Base-by-base conservation (phyloP, 2,329 filamentous ascomycete genomes). In the Fusarium drepaniforme region DNA sequence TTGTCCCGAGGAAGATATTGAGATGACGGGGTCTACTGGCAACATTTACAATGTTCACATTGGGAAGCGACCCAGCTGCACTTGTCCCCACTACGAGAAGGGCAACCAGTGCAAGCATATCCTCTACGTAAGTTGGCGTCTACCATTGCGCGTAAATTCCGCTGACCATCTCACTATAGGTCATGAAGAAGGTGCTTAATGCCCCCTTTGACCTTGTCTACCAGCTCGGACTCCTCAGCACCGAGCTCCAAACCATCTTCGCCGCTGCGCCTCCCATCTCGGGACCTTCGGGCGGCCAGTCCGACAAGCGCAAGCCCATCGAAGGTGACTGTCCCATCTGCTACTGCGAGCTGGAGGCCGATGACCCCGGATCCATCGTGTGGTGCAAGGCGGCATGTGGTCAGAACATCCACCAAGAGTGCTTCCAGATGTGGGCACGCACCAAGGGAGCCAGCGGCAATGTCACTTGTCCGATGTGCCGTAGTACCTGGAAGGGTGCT, bases 91-190 rank as follows among this genome's bases (percentile, higher is more conserved):
- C 67, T 86, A 85, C 1, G 75, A 69, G 30, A 85, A 85, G 38
- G 88, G 89, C 0, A 86, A 89, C 37, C 89, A 91, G 71, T 93
- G 91, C 86, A 93, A 93, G 77, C 92, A 93, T 75, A 83, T 91
- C 30, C 71, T 92, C 51, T 93, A 91, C 77, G 89, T 88, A 76
- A 46, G 83, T 81, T 8, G 23, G 11, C 4, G 0, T 5, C 37
- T 28, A 4, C 15, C 15, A 1, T 8, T 11, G 0, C 5, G 6
- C 9, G 12, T n/a, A 9, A 3, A 15, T 4, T 2, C n/a, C 9
- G 16, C 38, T 67, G 12, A 72, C 2, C n/a, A n/a, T 37, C 35
- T 13, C 30, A 25, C 5, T 3, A 0, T 42, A 89, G 86, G 85
- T 92, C 28, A 85, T 93, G 80, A 83, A 87, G 15, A 86, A 88